A percentile compares a stretch with the other conserved stretches of the same genome.
These are phyloP conservation scores for Yamadazyma trypodendri DNA, from an alignment of 1,139 yeast species.

Conservation along the genomic window DNA sequence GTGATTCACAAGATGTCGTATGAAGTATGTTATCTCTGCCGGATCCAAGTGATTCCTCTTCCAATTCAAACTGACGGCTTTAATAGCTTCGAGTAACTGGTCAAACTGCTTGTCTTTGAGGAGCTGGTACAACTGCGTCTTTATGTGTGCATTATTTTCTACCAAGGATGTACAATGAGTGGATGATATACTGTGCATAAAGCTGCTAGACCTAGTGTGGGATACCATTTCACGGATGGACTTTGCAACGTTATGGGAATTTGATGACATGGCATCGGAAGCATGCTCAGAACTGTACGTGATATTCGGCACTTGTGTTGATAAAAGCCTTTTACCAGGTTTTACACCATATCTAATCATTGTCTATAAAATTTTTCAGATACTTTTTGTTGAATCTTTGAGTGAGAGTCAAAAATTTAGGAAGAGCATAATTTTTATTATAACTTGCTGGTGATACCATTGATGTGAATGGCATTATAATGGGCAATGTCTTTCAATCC, in stretches of 20 bases:
- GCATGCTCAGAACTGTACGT: background rate
- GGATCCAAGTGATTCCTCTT: constrained; percentile 16
- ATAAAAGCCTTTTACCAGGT: constrained; percentile 8
- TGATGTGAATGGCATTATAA: constrained; percentile 44
- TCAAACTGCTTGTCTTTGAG: constrained; percentile 19
- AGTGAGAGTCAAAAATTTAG: background rate
- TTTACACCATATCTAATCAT: constrained; percentile 11
- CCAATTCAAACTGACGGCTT: constrained; percentile 17
- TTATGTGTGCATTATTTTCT: constrained; percentile 6
- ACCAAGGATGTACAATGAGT: constrained; percentile 13
- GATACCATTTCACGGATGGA: constrained; percentile 5
- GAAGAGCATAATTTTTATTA: too few relatives aligned
- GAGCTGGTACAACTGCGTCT: constrained; percentile 18
- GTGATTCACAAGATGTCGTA: constrained; percentile 23
- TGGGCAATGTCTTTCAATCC: constrained; percentile 56
- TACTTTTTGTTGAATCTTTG: background rate
- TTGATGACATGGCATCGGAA: background rate
- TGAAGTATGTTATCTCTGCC: constrained; percentile 25
- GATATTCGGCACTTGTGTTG: constrained; percentile 6
- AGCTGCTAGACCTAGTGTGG: constrained; percentile 10
- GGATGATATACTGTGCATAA: constrained; percentile 12
- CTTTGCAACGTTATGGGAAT: background rate
- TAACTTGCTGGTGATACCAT: constrained; percentile 3
- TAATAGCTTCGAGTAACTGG: constrained; percentile 21
- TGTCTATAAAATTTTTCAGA: constrained; percentile 8